A percentile compares a stretch with the other conserved stretches of the same genome.
These are phyloP conservation scores for Boletus sensibilis DNA, from an alignment of 768 basidiomycete genomes.

Conservation along the genomic window DNA sequence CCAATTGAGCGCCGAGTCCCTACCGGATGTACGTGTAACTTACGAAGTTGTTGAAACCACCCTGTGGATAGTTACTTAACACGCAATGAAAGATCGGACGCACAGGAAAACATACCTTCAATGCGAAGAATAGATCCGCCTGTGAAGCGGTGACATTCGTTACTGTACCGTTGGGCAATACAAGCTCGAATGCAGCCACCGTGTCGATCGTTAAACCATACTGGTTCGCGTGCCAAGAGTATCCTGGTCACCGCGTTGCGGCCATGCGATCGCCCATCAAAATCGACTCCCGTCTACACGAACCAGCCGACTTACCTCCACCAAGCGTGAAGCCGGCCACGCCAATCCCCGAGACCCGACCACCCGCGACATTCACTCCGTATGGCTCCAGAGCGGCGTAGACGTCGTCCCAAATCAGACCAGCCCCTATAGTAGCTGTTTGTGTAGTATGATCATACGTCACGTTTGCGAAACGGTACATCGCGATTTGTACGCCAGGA, in stretches of 20 bases:
- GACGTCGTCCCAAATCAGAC: constrained; percentile 66
- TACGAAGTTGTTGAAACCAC: constrained; percentile 65
- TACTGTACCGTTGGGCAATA: constrained; percentile 53
- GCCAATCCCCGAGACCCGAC: constrained; percentile 56
- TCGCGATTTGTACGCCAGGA: constrained; percentile 55
- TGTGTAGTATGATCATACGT: constrained; percentile 39
- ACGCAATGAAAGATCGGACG: not conserved
- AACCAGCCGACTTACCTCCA: constrained; percentile 41
- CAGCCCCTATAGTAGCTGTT: constrained; percentile 41
- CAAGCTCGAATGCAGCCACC: constrained; percentile 55
- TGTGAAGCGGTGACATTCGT: constrained; percentile 34
- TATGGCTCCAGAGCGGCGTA: constrained; percentile 51
- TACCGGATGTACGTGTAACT: constrained; percentile 4
- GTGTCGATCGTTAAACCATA: constrained; percentile 57
- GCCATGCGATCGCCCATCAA: constrained; percentile 8
- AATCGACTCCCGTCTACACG: not conserved
- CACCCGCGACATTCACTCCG: constrained; percentile 57
- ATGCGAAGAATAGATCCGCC: constrained; percentile 44
- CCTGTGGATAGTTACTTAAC: constrained; percentile 39
- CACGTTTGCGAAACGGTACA: constrained; percentile 48
- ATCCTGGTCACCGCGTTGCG: constrained; percentile 40
- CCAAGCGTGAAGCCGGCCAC: constrained; percentile 60
- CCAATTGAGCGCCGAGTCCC: constrained; percentile 34
- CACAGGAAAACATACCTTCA: constrained; percentile 36
- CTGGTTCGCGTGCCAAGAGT: constrained; percentile 64